A percentile compares a stretch with the other conserved stretches of the same genome.
These are phyloP conservation scores for Aegilops longissima DNA, from an alignment of 176 grass and related monocot genomes.

Conservation along the genomic window DNA sequence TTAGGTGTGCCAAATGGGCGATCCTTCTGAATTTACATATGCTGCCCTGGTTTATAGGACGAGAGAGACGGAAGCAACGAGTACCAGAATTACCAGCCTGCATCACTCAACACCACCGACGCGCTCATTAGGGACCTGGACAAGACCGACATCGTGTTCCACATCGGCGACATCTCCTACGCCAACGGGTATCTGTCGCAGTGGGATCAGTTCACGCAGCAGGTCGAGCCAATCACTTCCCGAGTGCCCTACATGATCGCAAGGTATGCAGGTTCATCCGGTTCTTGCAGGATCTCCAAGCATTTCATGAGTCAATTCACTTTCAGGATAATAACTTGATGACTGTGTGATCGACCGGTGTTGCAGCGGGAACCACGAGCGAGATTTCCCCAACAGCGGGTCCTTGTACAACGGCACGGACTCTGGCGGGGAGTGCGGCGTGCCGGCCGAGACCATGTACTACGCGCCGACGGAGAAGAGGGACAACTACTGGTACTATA, in stretches of 20 bases:
- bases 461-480: constrained; percentile 77
- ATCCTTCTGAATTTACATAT: background rate
- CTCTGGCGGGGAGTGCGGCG: constrained; percentile 90
- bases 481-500: constrained; percentile 58
- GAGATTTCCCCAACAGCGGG: constrained; percentile 73
- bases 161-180: constrained; percentile 84
- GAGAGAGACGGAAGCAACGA: constrained; percentile 90
- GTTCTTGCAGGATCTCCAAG: background rate
- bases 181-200: constrained; percentile 93
- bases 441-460: constrained; percentile 78
- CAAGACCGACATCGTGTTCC: constrained; percentile 84
- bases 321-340: background rate
- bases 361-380: constrained; percentile 85
- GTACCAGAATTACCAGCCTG: constrained; percentile 75
- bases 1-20: background rate
- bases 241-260: constrained; percentile 93
- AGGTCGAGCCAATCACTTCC: constrained; percentile 76
- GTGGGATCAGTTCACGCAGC: constrained; percentile 96
- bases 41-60: constrained; percentile 36
- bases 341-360: background rate
- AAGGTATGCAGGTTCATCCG: constrained; percentile 24
- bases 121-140: constrained; percentile 71
- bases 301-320: background rate
- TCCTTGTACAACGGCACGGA: constrained; percentile 69
- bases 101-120: constrained; percentile 84